Conservation (phyloP, 371 early-diverging fungal genomes). For the Rhizomucor pusillus region DNA sequence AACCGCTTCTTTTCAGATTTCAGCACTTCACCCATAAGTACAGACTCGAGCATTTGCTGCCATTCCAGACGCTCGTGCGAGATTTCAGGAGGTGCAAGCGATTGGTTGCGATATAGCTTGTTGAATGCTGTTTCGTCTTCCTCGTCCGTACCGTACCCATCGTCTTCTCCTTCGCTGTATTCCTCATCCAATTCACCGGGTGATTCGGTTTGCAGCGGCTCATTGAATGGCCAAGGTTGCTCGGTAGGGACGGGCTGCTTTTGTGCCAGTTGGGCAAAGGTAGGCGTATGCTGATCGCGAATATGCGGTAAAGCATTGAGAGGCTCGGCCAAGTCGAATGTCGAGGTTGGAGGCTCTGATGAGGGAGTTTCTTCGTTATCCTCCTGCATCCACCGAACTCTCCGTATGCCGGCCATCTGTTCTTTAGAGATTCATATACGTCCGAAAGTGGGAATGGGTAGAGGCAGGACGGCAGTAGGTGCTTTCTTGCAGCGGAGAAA, state of each 20-base stretch:
- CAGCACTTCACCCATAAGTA: slow-evolving; percentile 83
- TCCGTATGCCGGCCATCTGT: not conserved
- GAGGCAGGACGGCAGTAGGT: too few relatives aligned
- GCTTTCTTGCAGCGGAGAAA: too few relatives aligned
- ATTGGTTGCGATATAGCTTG: slow-evolving; percentile 35
- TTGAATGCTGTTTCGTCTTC: slow-evolving; percentile 33
- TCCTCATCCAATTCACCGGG: slow-evolving; percentile 5
- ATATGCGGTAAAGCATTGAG: not conserved
- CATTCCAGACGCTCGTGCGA: slow-evolving; percentile 75
- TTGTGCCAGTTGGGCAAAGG: not conserved
- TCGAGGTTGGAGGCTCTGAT: not conserved
- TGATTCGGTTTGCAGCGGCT: not conserved
- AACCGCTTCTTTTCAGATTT: slow-evolving; percentile 77
- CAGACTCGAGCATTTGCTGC: slow-evolving; percentile 85
- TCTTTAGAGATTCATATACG: too few relatives aligned
- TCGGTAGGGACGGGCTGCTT: not conserved
- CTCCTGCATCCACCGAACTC: not conserved
- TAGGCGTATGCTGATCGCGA: not conserved
- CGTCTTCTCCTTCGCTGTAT: slow-evolving; percentile 32
- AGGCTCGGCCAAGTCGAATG: not conserved
- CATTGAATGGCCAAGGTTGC: slow-evolving; percentile 5
- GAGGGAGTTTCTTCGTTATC: not conserved
- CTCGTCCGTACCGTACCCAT: slow-evolving; percentile 22
- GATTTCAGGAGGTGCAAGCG: slow-evolving; percentile 48
- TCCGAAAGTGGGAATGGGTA: too few relatives aligned